These are phyloP conservation scores for Tricholomella constricta DNA, from an alignment of 768 basidiomycete species.

Conservation along the genomic window DNA sequence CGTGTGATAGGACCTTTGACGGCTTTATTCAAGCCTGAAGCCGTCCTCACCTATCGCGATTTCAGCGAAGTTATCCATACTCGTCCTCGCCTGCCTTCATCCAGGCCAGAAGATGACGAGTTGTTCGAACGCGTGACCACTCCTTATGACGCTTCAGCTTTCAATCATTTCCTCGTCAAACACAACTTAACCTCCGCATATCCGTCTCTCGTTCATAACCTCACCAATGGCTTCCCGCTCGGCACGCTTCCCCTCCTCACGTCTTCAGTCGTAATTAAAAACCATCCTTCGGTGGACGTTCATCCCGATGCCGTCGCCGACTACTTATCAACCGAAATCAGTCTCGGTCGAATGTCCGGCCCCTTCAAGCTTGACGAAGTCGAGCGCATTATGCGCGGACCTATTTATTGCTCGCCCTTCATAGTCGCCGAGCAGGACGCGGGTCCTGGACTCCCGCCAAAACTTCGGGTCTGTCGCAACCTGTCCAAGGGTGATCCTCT, in stretches of 20 bases:
- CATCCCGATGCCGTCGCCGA: neutral
- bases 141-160: slow-evolving; percentile 20
- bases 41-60: neutral
- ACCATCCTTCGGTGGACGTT: neutral
- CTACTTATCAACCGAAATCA: neutral
- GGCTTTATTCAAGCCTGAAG: slow-evolving; percentile 9
- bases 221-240: slow-evolving; percentile 26
- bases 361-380: slow-evolving; percentile 13
- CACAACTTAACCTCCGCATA: slow-evolving; percentile 2
- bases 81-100: neutral
- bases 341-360: neutral
- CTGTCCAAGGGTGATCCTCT: slow-evolving; percentile 17
- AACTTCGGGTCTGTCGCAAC: slow-evolving; percentile 20
- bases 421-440: slow-evolving; percentile 8
- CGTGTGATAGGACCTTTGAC: slow-evolving; percentile 6
- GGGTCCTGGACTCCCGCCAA: too few species aligned
- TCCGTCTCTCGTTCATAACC: slow-evolving; percentile 20
- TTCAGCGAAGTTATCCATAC: neutral
- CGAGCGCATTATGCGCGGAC: slow-evolving; percentile 24
- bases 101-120: neutral
- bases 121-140: slow-evolving; percentile 3
- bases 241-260: slow-evolving; percentile 19
- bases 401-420: slow-evolving; percentile 26
- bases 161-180: neutral
- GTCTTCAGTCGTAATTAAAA: neutral